These are phyloP conservation scores for Ceratocystiopsis brevicomis DNA, from an alignment of 2,329 filamentous ascomycete genomes.

Conservation along the genomic window DNA sequence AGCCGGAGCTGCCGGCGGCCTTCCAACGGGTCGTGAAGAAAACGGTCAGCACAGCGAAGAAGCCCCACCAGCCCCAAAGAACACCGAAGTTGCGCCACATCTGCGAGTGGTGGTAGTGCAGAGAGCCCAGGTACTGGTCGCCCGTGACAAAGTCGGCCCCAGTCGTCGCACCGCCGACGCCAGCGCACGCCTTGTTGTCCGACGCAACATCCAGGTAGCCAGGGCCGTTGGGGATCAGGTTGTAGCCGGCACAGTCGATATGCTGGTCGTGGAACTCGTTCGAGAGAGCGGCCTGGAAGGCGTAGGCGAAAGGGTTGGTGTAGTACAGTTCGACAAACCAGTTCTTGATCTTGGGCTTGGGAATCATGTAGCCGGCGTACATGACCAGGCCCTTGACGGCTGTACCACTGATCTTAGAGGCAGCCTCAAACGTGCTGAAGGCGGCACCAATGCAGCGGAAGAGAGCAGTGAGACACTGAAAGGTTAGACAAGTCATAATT, in stretches of 20 bases:
- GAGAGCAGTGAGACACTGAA: slow-evolving; percentile 35
- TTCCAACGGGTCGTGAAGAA: slow-evolving; percentile 4
- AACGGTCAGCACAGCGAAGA: slow-evolving; percentile 54
- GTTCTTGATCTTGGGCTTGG: slow-evolving; percentile 43
- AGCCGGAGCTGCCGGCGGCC: slow-evolving; percentile 1
- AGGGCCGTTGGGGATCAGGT: slow-evolving; percentile 31
- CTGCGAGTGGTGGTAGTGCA: slow-evolving; percentile 35
- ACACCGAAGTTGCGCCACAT: slow-evolving; percentile 65
- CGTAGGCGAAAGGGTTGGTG: slow-evolving; percentile 45
- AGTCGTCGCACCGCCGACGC: slow-evolving; percentile 32
- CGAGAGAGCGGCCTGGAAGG: slow-evolving; percentile 39
- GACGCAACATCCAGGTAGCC: slow-evolving; percentile 21
- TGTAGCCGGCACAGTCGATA: slow-evolving; percentile 29
- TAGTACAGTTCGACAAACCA: slow-evolving; percentile 52
- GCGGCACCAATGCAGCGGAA: slow-evolving; percentile 40
- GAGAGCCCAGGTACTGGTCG: slow-evolving; percentile 19
- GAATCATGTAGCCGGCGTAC: slow-evolving; percentile 48
- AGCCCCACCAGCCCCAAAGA: slow-evolving; percentile 52
- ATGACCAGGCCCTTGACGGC: slow-evolving; percentile 43
- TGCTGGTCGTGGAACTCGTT: slow-evolving; percentile 35
- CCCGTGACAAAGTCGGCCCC: slow-evolving; percentile 32
- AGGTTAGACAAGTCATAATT: too few relatives aligned
- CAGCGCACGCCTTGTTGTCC: slow-evolving; percentile 32
- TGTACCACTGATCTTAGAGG: slow-evolving; percentile 38
- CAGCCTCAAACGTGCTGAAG: slow-evolving; percentile 43